Base-by-base conservation (phyloP, 495 filamentous ascomycete species). In the Cudoniella acicularis region DNA sequence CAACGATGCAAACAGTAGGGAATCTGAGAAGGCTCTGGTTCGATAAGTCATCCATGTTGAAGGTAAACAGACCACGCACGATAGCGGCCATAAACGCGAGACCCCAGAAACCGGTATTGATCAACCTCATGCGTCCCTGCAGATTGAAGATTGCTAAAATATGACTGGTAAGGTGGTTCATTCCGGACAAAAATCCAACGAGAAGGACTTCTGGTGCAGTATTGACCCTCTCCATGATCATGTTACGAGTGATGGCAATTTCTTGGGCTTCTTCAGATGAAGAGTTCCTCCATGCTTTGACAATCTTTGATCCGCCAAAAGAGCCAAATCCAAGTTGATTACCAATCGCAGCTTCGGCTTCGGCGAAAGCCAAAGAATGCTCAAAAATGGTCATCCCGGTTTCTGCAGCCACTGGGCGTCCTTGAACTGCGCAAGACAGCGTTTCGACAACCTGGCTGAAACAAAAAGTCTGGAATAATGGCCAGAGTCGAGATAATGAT, bases 311-410 rank as follows among this genome's bases (percentile, higher is more conserved):
- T 2, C 21, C 57, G 20, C 82, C 81, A 71, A 90, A 88, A 16
- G 87, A 62, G 10, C 83, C 82, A 62, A 89, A 83, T 1, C 87
- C 89, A 1, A 95, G 79, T 3, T 87, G 85, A 55, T 82, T 86
- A 65, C 86, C 83, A 42, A 96, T 83, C 60, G 90, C 86, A 10
- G 90, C 87, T 68, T 98, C 95, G 2, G 94, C 91, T 70, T 98
- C 95, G 1, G 94, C 91, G 72, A 98, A 98, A 0, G 94, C 94
- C 13, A 98, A 76, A 0, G 94, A 98, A 67, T 96, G 91, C 64
- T 98, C 94, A 67, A 98, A 94, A 18, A 98, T 81, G 0, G 92
- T 96, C 90, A 98, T 97, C 4, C 92, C 91, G 0, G 91, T 94
- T 73, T 98, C 94, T 0, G 91, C 86, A 58, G 86, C 82, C 4